Evolutionary conservation across 192 early-diverging fungal genomes (phyloP).

Genomic region (Umbelopsis isabellina): DNA sequence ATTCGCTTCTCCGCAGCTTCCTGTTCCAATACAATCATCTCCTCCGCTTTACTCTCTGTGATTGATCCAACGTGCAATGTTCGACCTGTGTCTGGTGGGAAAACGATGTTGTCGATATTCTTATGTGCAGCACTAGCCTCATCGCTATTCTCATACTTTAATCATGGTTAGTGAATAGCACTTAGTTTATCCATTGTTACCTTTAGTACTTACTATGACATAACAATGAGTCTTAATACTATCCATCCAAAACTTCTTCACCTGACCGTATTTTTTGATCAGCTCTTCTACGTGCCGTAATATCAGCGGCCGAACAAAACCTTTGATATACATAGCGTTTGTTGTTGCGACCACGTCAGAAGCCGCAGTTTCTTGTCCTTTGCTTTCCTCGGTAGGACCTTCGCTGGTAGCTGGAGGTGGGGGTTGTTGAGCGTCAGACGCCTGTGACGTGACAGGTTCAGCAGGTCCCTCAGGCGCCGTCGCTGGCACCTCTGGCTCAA

Average conservation of each 20-base stretch:
- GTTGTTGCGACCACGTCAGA: neutral
- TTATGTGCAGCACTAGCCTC: conserved; percentile 30
- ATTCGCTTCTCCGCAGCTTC: conserved; percentile 32
- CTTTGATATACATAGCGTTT: conserved; percentile 49
- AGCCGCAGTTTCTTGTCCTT: no score
- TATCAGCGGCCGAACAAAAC: conserved; percentile 62
- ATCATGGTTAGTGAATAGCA: conserved; percentile 41
- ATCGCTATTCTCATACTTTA: conserved; percentile 61
- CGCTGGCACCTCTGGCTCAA: no score
- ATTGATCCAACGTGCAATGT: conserved; percentile 26
- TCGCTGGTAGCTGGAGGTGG: no score
- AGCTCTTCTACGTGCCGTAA: conserved; percentile 39
- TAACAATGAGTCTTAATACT: conserved; percentile 65
- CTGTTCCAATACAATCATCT: conserved; percentile 37
- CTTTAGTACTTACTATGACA: conserved; percentile 52
- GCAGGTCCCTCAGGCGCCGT: no score
- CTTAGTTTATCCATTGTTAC: neutral
- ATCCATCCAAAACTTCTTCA: conserved; percentile 65
- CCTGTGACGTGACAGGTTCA: no score
- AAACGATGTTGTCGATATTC: conserved; percentile 30
- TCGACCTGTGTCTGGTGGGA: conserved; percentile 33
- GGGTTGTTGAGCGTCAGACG: no score
- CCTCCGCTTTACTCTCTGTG: conserved; percentile 24
- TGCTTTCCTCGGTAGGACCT: no score
- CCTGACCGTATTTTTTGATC: conserved; percentile 50